phyloP scores from a whole-genome alignment of 2,329 filamentous ascomycete genomes.

The Microsporum audouinii region DNA sequence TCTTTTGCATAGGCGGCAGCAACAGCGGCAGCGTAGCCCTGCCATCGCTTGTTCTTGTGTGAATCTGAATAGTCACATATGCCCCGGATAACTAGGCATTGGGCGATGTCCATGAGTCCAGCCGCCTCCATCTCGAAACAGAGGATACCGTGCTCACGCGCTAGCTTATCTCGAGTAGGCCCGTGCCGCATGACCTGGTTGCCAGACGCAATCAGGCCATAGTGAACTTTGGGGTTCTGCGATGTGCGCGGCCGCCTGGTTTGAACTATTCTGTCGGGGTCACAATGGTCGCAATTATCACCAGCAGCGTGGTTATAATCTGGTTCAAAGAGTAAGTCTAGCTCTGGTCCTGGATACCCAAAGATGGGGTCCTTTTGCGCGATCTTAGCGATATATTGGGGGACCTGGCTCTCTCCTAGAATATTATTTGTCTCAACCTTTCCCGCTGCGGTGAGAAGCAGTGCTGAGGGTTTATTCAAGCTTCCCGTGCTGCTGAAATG shows the following conservation, averaged over 20 bases:
- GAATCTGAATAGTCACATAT: conserved; percentile 18
- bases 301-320: conserved; percentile 15
- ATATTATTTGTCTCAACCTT: not conserved
- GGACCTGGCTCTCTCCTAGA: not conserved
- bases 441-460: conserved; percentile 15
- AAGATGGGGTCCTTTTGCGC: not conserved
- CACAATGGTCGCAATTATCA: not conserved
- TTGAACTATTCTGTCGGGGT: not conserved
- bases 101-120: conserved; percentile 10
- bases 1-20: conserved; percentile 17
- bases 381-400: not conserved
- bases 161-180: not conserved
- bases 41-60: conserved; percentile 15
- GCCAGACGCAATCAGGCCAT: not conserved
- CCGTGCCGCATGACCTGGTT: not conserved
- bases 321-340: conserved; percentile 18
- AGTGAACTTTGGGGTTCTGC: not conserved
- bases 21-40: conserved; percentile 14
- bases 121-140: conserved; percentile 16
- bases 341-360: conserved; percentile 8
- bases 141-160: not conserved
- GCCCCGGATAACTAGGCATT: conserved; percentile 16
- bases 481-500: conserved; percentile 8
- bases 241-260: not conserved
- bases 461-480: conserved; percentile 11